Conservation (phyloP, 306 rosid genomes). For the Pterocarpus macrocarpus region DNA sequence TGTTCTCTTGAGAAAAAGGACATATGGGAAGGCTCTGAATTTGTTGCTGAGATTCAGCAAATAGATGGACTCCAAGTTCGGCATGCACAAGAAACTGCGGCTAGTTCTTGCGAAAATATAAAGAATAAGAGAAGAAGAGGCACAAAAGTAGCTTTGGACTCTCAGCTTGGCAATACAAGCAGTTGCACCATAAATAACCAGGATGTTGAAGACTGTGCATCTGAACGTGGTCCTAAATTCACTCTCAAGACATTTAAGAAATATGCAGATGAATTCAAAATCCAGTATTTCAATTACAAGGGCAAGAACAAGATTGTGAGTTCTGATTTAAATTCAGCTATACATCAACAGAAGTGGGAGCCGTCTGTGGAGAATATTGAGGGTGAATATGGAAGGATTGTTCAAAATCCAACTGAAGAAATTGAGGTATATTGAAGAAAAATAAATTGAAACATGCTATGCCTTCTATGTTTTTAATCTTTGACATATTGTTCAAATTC, state of each 20-base stretch:
- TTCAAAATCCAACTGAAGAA: slow-evolving; percentile 82
- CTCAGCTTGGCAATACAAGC: slow-evolving; percentile 46
- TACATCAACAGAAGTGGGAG: slow-evolving; percentile 56
- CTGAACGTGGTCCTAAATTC: slow-evolving; percentile 68
- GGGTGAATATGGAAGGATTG: slow-evolving; percentile 80
- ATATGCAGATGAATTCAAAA: slow-evolving; percentile 81
- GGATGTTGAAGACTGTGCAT: slow-evolving; percentile 47
- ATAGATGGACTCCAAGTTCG: slow-evolving; percentile 70
- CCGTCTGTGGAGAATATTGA: slow-evolving; percentile 80
- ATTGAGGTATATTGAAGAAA: slow-evolving; percentile 70
- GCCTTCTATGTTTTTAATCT: slow-evolving; percentile 47
- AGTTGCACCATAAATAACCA: slow-evolving; percentile 40
- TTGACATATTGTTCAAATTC: slow-evolving; percentile 43
- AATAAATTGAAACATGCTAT: slow-evolving; percentile 13
- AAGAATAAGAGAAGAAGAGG: slow-evolving; percentile 63
- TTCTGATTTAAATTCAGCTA: slow-evolving; percentile 47
- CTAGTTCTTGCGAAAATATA: slow-evolving; percentile 36
- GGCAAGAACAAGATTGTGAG: slow-evolving; percentile 49
- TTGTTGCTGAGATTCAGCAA: slow-evolving; percentile 69
- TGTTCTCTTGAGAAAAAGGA: slow-evolving; percentile 55
- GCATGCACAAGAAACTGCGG: slow-evolving; percentile 44
- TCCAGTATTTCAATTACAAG: slow-evolving; percentile 62
- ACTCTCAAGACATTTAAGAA: slow-evolving; percentile 67
- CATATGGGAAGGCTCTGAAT: slow-evolving; percentile 63
- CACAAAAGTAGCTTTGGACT: slow-evolving; percentile 46